These are phyloP conservation scores for Podaxis rugospora DNA, from an alignment of 768 basidiomycete genomes.

Conservation along the genomic window DNA sequence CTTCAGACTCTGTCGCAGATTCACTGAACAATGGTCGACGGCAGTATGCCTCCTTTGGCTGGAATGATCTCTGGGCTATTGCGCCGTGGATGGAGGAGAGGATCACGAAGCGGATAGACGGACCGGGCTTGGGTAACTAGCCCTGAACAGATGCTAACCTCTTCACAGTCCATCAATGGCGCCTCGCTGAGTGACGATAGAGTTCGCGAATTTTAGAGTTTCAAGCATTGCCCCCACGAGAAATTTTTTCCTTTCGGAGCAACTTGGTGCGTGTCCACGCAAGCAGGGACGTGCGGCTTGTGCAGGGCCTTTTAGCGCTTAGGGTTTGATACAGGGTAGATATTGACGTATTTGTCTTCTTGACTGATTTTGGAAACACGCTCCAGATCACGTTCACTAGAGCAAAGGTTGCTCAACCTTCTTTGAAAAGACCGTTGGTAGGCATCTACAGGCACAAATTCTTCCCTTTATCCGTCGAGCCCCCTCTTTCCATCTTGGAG, in stretches of 20 bases:
- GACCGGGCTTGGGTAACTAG: slow-evolving; percentile 63
- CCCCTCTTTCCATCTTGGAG: not conserved
- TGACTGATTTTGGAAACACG: not conserved
- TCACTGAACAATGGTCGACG: slow-evolving; percentile 40
- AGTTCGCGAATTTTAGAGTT: not conserved
- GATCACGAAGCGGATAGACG: slow-evolving; percentile 61
- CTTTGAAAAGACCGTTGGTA: not conserved
- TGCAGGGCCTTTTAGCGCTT: not conserved
- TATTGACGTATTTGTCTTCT: not conserved
- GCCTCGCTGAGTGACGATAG: not conserved
- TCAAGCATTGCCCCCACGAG: not conserved
- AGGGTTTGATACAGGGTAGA: not conserved
- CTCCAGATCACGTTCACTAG: not conserved
- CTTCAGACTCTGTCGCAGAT: slow-evolving; percentile 25
- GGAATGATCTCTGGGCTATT: slow-evolving; percentile 64
- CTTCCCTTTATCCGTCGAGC: not conserved
- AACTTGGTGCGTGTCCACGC: not conserved
- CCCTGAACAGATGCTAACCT: not conserved
- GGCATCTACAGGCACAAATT: not conserved
- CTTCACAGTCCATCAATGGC: not conserved
- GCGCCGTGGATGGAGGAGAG: slow-evolving; percentile 77
- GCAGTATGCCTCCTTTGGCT: slow-evolving; percentile 68
- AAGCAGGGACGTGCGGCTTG: not conserved
- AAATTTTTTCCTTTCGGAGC: not conserved
- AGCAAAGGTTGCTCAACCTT: not conserved